A percentile compares a stretch with the other conserved stretches of the same genome.
Conservation (phyloP, 345 rosid genomes). For the Nephelium lappaceum region DNA sequence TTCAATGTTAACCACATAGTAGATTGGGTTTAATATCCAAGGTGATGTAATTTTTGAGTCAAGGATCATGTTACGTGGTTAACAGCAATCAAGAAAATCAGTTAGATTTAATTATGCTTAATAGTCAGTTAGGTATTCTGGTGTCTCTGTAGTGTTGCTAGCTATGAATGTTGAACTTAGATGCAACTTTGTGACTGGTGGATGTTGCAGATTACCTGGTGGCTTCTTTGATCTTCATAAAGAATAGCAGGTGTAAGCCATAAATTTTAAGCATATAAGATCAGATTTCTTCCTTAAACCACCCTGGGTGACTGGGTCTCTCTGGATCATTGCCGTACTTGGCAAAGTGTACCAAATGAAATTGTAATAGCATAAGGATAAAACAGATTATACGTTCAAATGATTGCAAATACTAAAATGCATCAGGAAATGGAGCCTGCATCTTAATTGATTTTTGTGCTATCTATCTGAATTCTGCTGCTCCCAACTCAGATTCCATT, state of each 20-base stretch:
- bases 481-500: not conserved
- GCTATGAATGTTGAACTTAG: slow-evolving; percentile 4
- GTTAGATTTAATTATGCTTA: not conserved
- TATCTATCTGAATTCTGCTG: not conserved
- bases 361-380: not conserved
- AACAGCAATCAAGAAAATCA: not conserved
- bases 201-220: too few relatives aligned
- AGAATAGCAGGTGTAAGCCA: not conserved
- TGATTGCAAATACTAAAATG: not conserved
- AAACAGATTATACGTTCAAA: not conserved
- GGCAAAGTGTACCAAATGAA: not conserved
- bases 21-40: not conserved
- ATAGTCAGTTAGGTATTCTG: not conserved
- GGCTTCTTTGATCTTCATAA: not conserved
- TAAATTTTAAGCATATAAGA: not conserved
- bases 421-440: not conserved
- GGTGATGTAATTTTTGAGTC: not conserved
- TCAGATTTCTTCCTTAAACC: not conserved
- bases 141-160: not conserved
- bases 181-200: not conserved
- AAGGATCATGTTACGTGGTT: not conserved
- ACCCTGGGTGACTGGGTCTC: not conserved
- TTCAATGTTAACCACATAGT: not conserved
- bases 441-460: not conserved
- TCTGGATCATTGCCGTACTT: not conserved